Conservation (phyloP, 768 basidiomycete species). For the Scleroderma bovista region DNA sequence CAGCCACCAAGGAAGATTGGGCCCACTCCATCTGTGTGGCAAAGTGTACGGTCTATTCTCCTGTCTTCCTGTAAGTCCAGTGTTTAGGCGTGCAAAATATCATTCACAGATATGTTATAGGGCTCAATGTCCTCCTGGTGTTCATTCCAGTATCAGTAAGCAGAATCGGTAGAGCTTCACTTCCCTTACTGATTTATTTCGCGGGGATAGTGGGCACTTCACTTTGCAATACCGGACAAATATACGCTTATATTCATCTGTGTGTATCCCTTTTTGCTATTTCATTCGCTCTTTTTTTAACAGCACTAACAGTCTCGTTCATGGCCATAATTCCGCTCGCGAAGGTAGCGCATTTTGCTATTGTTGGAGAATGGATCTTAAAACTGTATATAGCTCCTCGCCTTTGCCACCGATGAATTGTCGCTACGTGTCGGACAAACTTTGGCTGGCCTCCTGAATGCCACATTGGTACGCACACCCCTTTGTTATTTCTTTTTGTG, state of each 20-base stretch:
- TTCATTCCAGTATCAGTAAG: slow-evolving; percentile 68
- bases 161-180: not conserved
- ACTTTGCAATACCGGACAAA: slow-evolving; percentile 48
- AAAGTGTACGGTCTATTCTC: slow-evolving; percentile 50
- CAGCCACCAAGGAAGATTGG: slow-evolving; percentile 34
- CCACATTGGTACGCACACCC: slow-evolving; percentile 56
- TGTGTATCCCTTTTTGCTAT: slow-evolving; percentile 32
- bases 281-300: not conserved
- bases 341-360: slow-evolving; percentile 39
- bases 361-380: not conserved
- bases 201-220: slow-evolving; percentile 57
- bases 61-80: slow-evolving; percentile 49
- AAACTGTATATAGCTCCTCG: slow-evolving; percentile 47
- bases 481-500: not conserved
- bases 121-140: slow-evolving; percentile 64
- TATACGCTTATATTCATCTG: slow-evolving; percentile 71
- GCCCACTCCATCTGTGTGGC: slow-evolving; percentile 37
- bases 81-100: not conserved
- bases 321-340: slow-evolving; percentile 82
- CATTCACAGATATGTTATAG: slow-evolving; percentile 28
- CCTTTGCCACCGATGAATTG: slow-evolving; percentile 82
- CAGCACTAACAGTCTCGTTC: slow-evolving; percentile 54
- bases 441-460: slow-evolving; percentile 78
- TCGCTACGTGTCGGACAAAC: slow-evolving; percentile 81
- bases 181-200: not conserved